phyloP scores from a whole-genome alignment of 805 yeast species.

The Candida patagonica region DNA sequence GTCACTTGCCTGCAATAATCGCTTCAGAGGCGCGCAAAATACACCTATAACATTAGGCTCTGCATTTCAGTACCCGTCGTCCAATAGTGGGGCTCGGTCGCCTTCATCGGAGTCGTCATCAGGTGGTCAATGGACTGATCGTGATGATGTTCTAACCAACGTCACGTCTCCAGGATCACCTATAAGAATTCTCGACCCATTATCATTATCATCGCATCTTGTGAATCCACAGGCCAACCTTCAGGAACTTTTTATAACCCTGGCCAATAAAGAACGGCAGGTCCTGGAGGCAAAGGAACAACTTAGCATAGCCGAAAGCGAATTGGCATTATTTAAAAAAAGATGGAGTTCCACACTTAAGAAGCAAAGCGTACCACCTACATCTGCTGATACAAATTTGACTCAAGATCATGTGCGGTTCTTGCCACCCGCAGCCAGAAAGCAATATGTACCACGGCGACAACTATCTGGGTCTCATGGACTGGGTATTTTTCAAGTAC shows the following conservation, averaged over 20 bases:
- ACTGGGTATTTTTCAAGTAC: background rate
- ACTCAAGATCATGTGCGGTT: too few relatives aligned
- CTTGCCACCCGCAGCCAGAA: background rate
- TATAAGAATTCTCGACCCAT: background rate
- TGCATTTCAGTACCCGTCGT: too few relatives aligned
- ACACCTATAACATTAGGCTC: too few relatives aligned
- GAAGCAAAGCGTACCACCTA: background rate
- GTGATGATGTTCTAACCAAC: background rate
- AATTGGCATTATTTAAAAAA: slow-evolving; percentile 18
- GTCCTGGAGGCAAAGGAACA: slow-evolving; percentile 28
- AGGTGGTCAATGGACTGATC: too few relatives aligned
- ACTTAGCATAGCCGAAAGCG: slow-evolving; percentile 21
- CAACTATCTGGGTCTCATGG: background rate
- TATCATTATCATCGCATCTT: slow-evolving; percentile 14
- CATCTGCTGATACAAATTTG: background rate
- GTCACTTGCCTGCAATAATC: too few relatives aligned
- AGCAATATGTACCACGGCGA: background rate
- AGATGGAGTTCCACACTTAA: slow-evolving; percentile 16
- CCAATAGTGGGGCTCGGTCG: too few relatives aligned
- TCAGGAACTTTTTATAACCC: slow-evolving; percentile 25
- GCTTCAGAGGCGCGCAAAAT: too few relatives aligned
- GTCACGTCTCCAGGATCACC: slow-evolving; percentile 5
- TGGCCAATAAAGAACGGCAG: slow-evolving; percentile 28
- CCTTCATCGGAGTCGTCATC: background rate
- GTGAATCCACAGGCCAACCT: slow-evolving; percentile 16